Percentiles rank a stretch among this genome's conserved stretches.
Conservation (phyloP, 768 basidiomycete genomes). For the Coprinellus micaceus region DNA sequence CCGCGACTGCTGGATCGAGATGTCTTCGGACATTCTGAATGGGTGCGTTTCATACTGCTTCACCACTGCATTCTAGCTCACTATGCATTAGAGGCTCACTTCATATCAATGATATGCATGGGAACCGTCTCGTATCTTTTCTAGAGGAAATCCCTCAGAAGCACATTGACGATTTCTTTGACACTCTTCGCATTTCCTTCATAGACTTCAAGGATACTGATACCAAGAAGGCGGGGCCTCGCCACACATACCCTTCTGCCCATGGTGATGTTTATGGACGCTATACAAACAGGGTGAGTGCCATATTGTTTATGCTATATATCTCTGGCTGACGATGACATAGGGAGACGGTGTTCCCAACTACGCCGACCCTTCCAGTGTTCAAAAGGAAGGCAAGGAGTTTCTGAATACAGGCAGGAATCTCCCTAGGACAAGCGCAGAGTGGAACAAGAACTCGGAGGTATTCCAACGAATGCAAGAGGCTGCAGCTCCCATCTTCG, state of each 20-base stretch:
- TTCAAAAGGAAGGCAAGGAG: neutral
- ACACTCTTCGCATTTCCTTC: neutral
- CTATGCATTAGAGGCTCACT: neutral
- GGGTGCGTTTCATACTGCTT: neutral
- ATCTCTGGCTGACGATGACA: neutral
- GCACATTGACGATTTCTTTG: neutral
- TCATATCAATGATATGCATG: neutral
- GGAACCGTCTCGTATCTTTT: neutral
- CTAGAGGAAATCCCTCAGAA: neutral
- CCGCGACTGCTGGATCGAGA: neutral
- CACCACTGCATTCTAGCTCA: neutral
- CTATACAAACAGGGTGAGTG: neutral
- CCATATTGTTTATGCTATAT: neutral
- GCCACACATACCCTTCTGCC: neutral
- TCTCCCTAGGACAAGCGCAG: neutral
- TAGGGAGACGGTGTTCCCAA: neutral
- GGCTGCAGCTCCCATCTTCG: neutral
- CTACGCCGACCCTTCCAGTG: neutral
- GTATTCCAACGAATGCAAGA: neutral
- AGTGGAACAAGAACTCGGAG: neutral
- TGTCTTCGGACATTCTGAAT: neutral
- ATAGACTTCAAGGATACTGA: neutral
- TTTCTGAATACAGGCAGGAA: neutral
- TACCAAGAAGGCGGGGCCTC: neutral
- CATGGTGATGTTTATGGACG: neutral